Evolutionary conservation across 441 rosid species (phyloP).

Genomic region (Corymbia citriodora): DNA sequence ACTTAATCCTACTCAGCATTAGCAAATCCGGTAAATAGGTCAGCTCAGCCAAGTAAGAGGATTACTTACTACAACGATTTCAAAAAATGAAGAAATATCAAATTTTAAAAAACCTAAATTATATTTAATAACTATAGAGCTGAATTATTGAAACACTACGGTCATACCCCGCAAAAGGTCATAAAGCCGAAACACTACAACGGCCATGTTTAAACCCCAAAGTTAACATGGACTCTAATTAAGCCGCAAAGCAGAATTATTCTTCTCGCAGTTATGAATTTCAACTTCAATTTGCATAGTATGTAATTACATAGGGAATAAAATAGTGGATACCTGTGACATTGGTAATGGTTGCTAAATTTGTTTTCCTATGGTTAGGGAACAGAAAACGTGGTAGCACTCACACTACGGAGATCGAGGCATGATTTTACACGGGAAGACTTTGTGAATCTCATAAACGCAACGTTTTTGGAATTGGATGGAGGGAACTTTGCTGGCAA

Average conservation of each 20-base stretch:
- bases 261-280: not conserved
- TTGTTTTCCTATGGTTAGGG: not conserved
- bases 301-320: not conserved
- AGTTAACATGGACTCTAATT: not conserved
- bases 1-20: too few relatives aligned
- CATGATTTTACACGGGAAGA: not conserved
- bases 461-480: not conserved
- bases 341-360: not conserved
- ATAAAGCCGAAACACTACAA: too few relatives aligned
- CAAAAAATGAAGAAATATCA: too few relatives aligned
- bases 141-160: too few relatives aligned
- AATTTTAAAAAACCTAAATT: too few relatives aligned
- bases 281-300: not conserved
- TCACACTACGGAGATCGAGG: not conserved
- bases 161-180: too few relatives aligned
- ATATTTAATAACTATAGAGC: too few relatives aligned
- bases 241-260: not conserved
- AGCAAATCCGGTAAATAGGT: too few relatives aligned
- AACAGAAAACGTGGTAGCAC: not conserved
- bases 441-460: not conserved
- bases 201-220: too few relatives aligned
- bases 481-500: not conserved
- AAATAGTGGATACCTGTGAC: not conserved
- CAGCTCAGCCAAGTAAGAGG: too few relatives aligned
- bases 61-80: too few relatives aligned